Base-by-base conservation (phyloP, 306 rosid genomes). In the Trichosanthes truncata region DNA sequence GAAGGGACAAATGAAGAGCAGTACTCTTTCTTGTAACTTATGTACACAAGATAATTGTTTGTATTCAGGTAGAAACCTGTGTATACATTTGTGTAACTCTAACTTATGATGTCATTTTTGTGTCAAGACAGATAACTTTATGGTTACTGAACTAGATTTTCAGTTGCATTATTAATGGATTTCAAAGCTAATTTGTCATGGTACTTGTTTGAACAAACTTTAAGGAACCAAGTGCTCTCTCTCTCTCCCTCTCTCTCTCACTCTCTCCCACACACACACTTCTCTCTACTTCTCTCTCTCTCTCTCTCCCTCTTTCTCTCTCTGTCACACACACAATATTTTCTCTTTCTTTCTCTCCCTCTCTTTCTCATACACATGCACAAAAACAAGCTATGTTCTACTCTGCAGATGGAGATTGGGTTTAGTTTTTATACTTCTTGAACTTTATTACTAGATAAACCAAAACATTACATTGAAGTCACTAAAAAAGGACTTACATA, bases 401-500 rank as follows among this genome's bases (percentile, higher is more conserved):
- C 51, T 46, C 61, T 14, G 59, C 23, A 52, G 7, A 17, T 18
- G 23, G 21, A 52, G 59, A 52, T 51, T 51, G 7, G 17, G 20
- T 49, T 49, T 49, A 73, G 56, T 73, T 71, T 48, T 46, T 46
- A 7, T 26, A 73, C 8, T 52, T 3, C 0, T 29, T 15, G 1
- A 73, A 13, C 10, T 12, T 71, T 71, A 71, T 41, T 73, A 48
- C 35, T 73, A 68, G 52, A 23, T 41, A 68, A 68, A 68, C 75
- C 75, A 68, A 40, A 41, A 68, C 49, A 66, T 66, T 66, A 65
- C 76, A 69, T 69, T 69, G 15, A 46, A 46, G n/a, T 74, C 78
- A 74, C 78, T 63, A 74, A 74, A 74, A 74, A 74, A 74, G 78
- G 78, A 49, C 78, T 74, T 52, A 29, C 45, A 73, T 17, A 49